Evolutionary conservation across 495 filamentous ascomycete genomes (phyloP).

Genomic region (Penicillium manginii): DNA sequence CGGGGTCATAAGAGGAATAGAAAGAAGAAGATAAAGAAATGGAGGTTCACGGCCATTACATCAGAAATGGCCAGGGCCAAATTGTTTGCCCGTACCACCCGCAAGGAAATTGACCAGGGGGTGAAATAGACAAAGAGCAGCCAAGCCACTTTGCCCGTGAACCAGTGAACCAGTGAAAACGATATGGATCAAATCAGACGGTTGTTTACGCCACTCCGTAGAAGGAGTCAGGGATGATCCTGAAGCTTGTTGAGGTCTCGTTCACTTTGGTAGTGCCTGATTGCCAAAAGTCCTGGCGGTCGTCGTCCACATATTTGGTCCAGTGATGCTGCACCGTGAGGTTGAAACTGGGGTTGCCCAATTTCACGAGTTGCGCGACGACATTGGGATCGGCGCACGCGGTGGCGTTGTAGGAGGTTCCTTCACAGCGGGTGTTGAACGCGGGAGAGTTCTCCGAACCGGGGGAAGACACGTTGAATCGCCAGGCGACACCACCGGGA

Average conservation of each 20-base stretch:
- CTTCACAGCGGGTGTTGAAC: conserved; percentile 46
- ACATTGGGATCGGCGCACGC: conserved; percentile 35
- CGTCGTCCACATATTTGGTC: conserved; percentile 20
- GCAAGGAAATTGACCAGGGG: background rate
- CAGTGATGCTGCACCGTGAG: conserved; percentile 42
- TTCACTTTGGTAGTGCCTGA: conserved; percentile 20
- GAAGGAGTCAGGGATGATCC: conserved; percentile 20
- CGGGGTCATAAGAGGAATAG: background rate
- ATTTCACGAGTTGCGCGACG: conserved; percentile 28
- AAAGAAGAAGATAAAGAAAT: background rate
- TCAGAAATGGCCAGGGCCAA: background rate
- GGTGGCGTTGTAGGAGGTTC: conserved; percentile 28
- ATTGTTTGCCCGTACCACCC: background rate
- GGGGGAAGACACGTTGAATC: conserved; percentile 39
- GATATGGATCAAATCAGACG: background rate
- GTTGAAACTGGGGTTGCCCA: conserved; percentile 34
- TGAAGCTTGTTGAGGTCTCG: conserved; percentile 10
- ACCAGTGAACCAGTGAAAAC: background rate
- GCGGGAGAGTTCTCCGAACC: conserved; percentile 37
- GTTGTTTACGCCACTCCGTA: conserved; percentile 25
- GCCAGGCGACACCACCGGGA: conserved; percentile 38
- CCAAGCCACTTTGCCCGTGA: background rate
- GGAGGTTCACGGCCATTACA: conserved; percentile 1
- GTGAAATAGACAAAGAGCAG: background rate
- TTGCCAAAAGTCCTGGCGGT: conserved; percentile 20